Evolutionary conservation across 2,329 filamentous ascomycete genomes (phyloP), one percentile per base, ranked within the genome.

Genomic region (Zymoseptoria ardabiliae): DNA sequence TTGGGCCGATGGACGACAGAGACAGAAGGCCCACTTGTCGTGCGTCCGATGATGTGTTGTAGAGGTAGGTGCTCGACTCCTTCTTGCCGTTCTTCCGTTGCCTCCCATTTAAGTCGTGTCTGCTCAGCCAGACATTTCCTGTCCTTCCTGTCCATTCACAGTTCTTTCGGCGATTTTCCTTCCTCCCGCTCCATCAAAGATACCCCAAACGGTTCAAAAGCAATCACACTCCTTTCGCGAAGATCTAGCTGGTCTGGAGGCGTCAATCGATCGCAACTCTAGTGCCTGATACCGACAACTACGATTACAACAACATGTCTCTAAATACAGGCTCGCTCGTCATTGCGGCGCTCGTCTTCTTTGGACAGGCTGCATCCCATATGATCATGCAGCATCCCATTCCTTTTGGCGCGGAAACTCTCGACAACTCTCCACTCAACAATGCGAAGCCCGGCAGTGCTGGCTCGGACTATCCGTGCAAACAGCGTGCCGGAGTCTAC

Each of bases 381-480:
- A 89, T 96, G 81, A 77, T 83, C 41, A 87, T 97, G 82, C 75
- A 68, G 58, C 79, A 75, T 9, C 92, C 93, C 0, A 74, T 81
- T 11, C 90, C 90, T 0, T 96, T 85, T 61, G 76, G 76, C 59
- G n/a, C n/a, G n/a, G 72, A 73, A 23, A 71, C 72, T 8, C 76
- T 82, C 48, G 77, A 80, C 75, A 93, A 88, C 75, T 77, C 76
- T 2, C 92, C 92, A 1, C 79, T 97, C 0, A 56, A 73, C 0
- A 69, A 73, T 49, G 89, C 88, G 0, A 76, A 77, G 20, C 61
- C 61, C 8, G 68, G 65, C 7, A 56, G 61, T 17, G 49, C 52
- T 13, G 60, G 54, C 4, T 66, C 66, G 20, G 77, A 96, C 73
- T 97, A 89, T 69, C 93, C 93, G 0, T 97, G 93, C 84, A 93